Percentiles rank a stretch among this genome's conserved stretches.
These are phyloP conservation scores for Heterobasidion irregulare DNA, from an alignment of 1,284 basidiomycete genomes.

Conservation along the genomic window DNA sequence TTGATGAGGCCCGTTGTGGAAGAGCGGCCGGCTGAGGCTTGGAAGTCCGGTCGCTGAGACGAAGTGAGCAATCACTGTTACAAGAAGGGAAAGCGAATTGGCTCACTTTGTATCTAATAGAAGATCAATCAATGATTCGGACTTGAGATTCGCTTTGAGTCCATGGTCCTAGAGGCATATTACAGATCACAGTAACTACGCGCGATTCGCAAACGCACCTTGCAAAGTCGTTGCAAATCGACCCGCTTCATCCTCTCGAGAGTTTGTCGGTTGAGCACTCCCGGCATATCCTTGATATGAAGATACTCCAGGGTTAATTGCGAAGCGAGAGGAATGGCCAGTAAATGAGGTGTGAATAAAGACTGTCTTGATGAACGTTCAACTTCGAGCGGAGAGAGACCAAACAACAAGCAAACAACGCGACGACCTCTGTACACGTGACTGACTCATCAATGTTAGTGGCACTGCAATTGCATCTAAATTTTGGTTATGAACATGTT, in stretches of 20 bases:
- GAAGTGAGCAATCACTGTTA: slow-evolving; percentile 3
- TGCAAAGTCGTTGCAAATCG: slow-evolving; percentile 72
- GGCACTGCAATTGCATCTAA: neutral
- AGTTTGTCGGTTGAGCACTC: slow-evolving; percentile 41
- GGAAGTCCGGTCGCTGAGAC: slow-evolving; percentile 1
- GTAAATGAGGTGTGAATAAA: slow-evolving; percentile 4
- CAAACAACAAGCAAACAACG: slow-evolving; percentile 7
- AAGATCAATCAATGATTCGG: slow-evolving; percentile 68
- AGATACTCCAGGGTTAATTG: slow-evolving; percentile 3
- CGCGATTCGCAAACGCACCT: slow-evolving; percentile 32
- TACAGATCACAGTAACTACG: neutral
- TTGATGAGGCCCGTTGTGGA: slow-evolving; percentile 20
- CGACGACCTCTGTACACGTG: slow-evolving; percentile 7
- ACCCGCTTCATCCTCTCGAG: slow-evolving; percentile 57
- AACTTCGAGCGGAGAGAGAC: neutral
- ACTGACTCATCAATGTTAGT: slow-evolving; percentile 10
- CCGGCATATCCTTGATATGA: slow-evolving; percentile 29
- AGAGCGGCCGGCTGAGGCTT: slow-evolving; percentile 8
- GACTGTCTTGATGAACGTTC: neutral
- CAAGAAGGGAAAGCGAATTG: neutral
- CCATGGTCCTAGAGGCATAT: slow-evolving; percentile 50
- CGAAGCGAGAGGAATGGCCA: slow-evolving; percentile 9
- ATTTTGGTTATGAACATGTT: neutral
- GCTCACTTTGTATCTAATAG: slow-evolving; percentile 42
- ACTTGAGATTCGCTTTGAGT: slow-evolving; percentile 71